phyloP scores from a whole-genome alignment of 208 protist genomes.

The Wallacemonas sp. region DNA sequence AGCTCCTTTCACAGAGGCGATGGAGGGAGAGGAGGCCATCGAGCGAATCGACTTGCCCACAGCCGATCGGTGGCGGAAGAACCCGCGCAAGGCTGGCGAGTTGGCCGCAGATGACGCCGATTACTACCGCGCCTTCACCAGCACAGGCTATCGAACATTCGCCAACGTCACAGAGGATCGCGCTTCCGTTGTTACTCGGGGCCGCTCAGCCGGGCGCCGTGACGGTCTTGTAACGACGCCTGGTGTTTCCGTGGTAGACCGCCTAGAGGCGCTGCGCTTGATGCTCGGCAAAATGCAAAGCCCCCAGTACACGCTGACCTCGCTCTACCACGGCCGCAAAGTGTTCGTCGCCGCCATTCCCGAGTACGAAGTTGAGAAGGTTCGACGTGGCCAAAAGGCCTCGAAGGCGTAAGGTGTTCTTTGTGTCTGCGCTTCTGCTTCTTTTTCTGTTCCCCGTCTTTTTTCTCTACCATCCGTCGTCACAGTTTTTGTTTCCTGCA shows the following conservation, averaged over 20 bases:
- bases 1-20: too few species aligned
- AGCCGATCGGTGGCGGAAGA: constrained; percentile 3
- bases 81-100: neutral
- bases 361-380: constrained; percentile 72
- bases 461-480: too few species aligned
- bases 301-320: constrained; percentile 84
- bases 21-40: neutral
- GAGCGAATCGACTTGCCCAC: neutral
- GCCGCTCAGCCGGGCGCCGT: neutral
- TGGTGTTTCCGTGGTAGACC: constrained; percentile 27
- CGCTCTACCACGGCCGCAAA: constrained; percentile 58
- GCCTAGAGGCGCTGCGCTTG: constrained; percentile 40
- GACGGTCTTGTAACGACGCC: constrained; percentile 8
- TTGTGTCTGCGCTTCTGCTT: too few species aligned
- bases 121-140: constrained; percentile 81
- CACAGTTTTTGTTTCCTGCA: too few species aligned
- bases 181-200: neutral
- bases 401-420: too few species aligned
- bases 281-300: constrained; percentile 81
- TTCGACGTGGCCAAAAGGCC: constrained; percentile 19
- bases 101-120: constrained; percentile 58
- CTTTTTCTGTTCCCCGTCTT: too few species aligned
- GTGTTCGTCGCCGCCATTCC: constrained; percentile 79
- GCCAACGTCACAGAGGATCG: constrained; percentile 1
- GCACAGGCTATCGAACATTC: constrained; percentile 17